A percentile compares a stretch with the other conserved stretches of the same genome.
Evolutionary conservation across 1,284 basidiomycete genomes (phyloP).

Genomic region (Ustilago crameri): DNA sequence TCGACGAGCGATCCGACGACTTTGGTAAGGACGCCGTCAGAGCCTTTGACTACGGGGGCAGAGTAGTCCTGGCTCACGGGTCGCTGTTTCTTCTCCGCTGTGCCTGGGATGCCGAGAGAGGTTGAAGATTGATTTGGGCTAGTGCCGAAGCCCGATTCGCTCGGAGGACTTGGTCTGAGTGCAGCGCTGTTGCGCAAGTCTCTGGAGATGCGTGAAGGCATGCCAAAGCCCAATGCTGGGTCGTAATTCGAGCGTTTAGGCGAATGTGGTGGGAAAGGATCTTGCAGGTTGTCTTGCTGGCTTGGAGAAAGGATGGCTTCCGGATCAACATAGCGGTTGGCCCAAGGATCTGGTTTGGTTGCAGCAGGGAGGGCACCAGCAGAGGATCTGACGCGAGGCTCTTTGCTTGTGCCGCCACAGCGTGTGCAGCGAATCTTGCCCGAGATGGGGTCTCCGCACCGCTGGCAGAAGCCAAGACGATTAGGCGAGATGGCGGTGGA

Average conservation of each 20-base stretch:
- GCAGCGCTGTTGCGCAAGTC: constrained; percentile 30
- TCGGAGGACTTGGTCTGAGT: not conserved
- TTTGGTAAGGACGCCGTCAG: constrained; percentile 55
- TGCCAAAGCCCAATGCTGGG: constrained; percentile 33
- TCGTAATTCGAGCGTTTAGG: constrained; percentile 30
- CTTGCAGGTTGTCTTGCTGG: constrained; percentile 17
- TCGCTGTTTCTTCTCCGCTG: not conserved
- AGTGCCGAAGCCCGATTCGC: not conserved
- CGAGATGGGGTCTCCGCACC: constrained; percentile 45
- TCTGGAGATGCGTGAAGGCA: constrained; percentile 52
- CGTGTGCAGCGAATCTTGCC: constrained; percentile 29
- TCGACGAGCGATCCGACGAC: constrained; percentile 58
- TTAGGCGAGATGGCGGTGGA: constrained; percentile 3
- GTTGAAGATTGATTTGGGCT: not conserved
- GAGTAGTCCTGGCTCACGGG: constrained; percentile 41
- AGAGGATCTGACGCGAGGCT: constrained; percentile 16
- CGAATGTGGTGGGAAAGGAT: constrained; percentile 24
- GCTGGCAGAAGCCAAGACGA: constrained; percentile 40
- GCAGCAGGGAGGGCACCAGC: constrained; percentile 5
- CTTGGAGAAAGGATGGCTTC: not conserved
- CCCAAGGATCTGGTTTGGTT: constrained; percentile 36
- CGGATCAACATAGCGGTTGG: constrained; percentile 25
- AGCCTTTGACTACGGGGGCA: constrained; percentile 39
- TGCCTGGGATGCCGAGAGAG: not conserved
- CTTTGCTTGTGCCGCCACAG: constrained; percentile 33